phyloP scores from a whole-genome alignment of 2,329 filamentous ascomycete species.

The Claviceps humidiphila region DNA sequence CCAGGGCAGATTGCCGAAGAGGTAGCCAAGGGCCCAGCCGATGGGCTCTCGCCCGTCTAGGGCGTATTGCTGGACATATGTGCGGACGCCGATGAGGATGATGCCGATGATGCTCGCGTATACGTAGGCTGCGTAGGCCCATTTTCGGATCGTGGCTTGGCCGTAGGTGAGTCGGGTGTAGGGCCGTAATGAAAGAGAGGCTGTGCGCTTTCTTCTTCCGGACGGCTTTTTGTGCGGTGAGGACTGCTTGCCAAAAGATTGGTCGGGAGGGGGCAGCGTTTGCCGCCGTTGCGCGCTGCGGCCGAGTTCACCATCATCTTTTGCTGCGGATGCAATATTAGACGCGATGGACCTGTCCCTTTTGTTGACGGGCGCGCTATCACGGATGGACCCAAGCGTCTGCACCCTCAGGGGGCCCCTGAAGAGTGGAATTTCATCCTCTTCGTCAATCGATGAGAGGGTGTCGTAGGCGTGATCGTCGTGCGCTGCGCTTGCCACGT shows the following conservation, averaged over 20 bases:
- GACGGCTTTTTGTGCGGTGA: conserved; percentile 39
- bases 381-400: conserved; percentile 15
- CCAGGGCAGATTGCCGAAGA: conserved; percentile 63
- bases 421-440: conserved; percentile 11
- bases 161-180: conserved; percentile 69
- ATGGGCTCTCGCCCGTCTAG: conserved; percentile 66
- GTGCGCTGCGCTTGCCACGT: conserved; percentile 18
- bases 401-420: conserved; percentile 14
- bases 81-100: conserved; percentile 58
- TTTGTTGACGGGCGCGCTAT: background rate
- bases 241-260: conserved; percentile 23
- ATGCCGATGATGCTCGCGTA: conserved; percentile 55
- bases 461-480: conserved; percentile 21
- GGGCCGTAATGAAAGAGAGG: conserved; percentile 51
- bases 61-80: conserved; percentile 53
- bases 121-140: conserved; percentile 69
- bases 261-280: conserved; percentile 35
- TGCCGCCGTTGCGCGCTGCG: conserved; percentile 30
- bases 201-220: conserved; percentile 51
- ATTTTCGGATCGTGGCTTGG: conserved; percentile 66
- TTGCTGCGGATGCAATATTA: background rate
- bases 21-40: conserved; percentile 83
- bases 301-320: background rate
- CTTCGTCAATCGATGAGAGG: conserved; percentile 19
- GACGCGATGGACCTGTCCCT: background rate